Conservation (phyloP, 108 stramenopile genomes). For the Cyclostephanos invisitatus region DNA sequence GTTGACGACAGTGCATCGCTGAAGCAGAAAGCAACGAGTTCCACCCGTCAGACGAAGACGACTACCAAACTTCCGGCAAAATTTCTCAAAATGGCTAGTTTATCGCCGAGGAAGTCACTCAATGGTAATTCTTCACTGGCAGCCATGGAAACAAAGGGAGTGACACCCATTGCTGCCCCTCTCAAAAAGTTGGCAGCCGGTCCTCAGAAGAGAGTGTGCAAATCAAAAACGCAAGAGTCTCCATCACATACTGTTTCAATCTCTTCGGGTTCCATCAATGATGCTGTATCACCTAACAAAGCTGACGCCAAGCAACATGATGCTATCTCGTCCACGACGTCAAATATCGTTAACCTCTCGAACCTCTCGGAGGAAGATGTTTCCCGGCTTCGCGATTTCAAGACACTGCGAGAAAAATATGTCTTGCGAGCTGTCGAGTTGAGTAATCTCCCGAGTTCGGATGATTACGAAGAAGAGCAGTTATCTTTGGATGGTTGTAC, state of each 20-base stretch:
- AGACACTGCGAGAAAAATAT: slow-evolving; percentile 28
- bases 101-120: background rate
- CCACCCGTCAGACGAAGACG: background rate
- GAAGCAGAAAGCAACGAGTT: background rate
- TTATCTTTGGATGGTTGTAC: slow-evolving; percentile 13
- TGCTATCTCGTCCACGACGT: background rate
- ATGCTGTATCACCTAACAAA: background rate
- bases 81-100: background rate
- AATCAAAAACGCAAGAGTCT: background rate
- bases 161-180: slow-evolving; percentile 4
- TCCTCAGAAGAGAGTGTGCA: slow-evolving; percentile 3
- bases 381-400: slow-evolving; percentile 20
- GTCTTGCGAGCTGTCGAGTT: slow-evolving; percentile 35
- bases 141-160: background rate
- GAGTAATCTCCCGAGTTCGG: slow-evolving; percentile 27
- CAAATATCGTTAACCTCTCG: slow-evolving; percentile 7
- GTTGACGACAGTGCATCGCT: background rate
- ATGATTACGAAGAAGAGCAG: slow-evolving; percentile 37
- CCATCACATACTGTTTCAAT: background rate
- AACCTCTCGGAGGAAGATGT: slow-evolving; percentile 26
- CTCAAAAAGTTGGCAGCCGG: slow-evolving; percentile 14
- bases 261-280: background rate
- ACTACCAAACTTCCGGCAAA: slow-evolving; percentile 5
- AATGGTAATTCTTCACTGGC: slow-evolving; percentile 1
- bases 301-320: background rate